Conservation (phyloP, 257 asterid genomes). For the Solanum stenotomum region DNA sequence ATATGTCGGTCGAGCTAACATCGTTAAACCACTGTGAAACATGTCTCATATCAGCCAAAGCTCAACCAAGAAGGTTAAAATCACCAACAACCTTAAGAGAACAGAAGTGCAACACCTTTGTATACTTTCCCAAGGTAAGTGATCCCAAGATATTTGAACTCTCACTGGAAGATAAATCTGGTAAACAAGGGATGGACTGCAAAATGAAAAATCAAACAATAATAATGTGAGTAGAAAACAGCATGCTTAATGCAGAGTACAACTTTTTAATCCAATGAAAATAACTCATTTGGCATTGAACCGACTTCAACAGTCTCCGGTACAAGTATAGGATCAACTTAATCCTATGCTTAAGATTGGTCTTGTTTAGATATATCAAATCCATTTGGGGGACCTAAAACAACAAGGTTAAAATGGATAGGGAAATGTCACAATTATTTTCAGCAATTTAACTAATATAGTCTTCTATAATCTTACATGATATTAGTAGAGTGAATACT, state of each 20-base stretch:
- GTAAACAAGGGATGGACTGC: slow-evolving; percentile 76
- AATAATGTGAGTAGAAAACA: background rate
- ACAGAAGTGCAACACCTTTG: slow-evolving; percentile 48
- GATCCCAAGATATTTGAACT: slow-evolving; percentile 39
- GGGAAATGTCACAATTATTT: background rate
- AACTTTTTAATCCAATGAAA: background rate
- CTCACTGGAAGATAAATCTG: slow-evolving; percentile 51
- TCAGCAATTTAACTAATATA: background rate
- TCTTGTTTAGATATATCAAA: background rate
- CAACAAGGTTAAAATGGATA: background rate
- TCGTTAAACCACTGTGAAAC: slow-evolving; percentile 69
- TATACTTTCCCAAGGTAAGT: slow-evolving; percentile 70
- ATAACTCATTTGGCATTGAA: background rate
- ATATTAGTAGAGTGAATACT: background rate
- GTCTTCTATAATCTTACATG: background rate
- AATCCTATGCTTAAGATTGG: background rate
- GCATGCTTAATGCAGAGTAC: background rate
- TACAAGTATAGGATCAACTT: background rate
- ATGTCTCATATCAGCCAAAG: background rate
- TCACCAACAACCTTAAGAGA: background rate
- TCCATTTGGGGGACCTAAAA: background rate
- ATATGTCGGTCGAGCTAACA: slow-evolving; percentile 75
- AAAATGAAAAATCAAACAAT: background rate
- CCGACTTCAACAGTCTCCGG: background rate
- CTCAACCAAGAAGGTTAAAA: slow-evolving; percentile 4